Evolutionary conservation across 1,284 basidiomycete genomes (phyloP), one percentile per base, ranked within the genome.

Genomic region (Apiotrichum montevideense): DNA sequence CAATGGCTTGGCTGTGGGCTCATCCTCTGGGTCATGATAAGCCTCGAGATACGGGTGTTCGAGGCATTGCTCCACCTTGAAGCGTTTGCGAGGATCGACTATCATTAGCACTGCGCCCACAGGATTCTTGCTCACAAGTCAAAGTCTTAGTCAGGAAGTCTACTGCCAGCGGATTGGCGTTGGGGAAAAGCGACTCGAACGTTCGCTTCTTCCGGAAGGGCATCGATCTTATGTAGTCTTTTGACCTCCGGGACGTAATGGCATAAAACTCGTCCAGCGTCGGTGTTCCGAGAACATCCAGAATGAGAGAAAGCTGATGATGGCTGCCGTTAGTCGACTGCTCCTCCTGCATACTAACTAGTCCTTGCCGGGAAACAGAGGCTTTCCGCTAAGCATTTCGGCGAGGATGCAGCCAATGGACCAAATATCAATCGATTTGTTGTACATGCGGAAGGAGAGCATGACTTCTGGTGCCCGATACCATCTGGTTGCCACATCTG

Each of bases 341-440:
- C 6, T 29, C 6, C 3, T 32, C 5, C 11, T 5, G 33, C 8
- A 1, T 6, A 66, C 75, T 56, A 35, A 78, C 76, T 93, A 98
- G 78, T 98, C 94, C 21, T 92, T 85, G 13, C 95, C 94, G 0
- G 94, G 95, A 81, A 98, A 98, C 14, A 98, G 81, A 0, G 94
- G 93, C 68, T 92, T 88, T 29, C 92, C 89, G 3, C 85, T 88
- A 6, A 98, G 80, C 93, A 98, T 97, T 79, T 98, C 94, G 2
- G 92, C 95, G 35, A 97, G 82, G 72, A 98, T 96, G 73, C 94
- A 97, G 6, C 94, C 94, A 34, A 98, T 90, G 9, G 90, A 93
- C 94, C 94, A 96, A 14, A 94, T 84, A 67, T 93, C 90, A 67
- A 94, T 92, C 35, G 90, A 86, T 79, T 93, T 93, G 56, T 90